Evolutionary conservation across 169 alveolate genomes (phyloP), one percentile per base, ranked within the genome.

Genomic region (Theileria annulata): DNA sequence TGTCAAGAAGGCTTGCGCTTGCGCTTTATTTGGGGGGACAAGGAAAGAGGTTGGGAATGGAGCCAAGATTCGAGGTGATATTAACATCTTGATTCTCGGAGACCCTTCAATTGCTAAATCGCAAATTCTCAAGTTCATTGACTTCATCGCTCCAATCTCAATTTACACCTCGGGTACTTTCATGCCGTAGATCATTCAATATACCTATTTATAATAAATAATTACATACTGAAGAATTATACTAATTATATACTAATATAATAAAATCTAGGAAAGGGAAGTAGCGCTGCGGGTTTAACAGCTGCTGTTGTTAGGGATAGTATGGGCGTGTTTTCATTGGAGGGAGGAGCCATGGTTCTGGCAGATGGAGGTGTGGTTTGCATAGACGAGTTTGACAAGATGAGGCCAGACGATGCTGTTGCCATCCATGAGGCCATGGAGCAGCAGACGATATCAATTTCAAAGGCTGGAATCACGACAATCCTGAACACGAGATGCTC

Each of bases 351-450:
- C 23, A 97, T 99, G 99, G 99, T 98, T 37, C 91, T 98, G 51
- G 99, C 99, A 3, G 99, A 96, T 88, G 99, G 99, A 25, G 99
- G 97, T 19, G 99, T 98, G 31, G 99, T 98, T 4, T 98, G 99
- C 83, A 98, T 98, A 33, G 99, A 98, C 88, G 99, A 98, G 92
- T 98, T 98, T 88, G 99, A 98, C 89, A 98, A 98, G 92, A 98
- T 98, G 99, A 92, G 99, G 75, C 96, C 98, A 42, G 97, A 97
- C 80, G 99, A 98, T 82, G 96, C 99, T 71, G 99, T 98, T 3
- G 99, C 99, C 74, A 98, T 98, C 77, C 99, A 98, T 84, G 99
- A 98, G 87, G 99, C 99, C 21, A 98, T 98, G 99, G 99, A 98
- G 87, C 99, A 98, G 91, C 98, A 89, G 88, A 98, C 99, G 8